A percentile compares a stretch with the other conserved stretches of the same genome.
phyloP scores from a whole-genome alignment of 2,329 filamentous ascomycete genomes.

The Talaromyces marneffei region DNA sequence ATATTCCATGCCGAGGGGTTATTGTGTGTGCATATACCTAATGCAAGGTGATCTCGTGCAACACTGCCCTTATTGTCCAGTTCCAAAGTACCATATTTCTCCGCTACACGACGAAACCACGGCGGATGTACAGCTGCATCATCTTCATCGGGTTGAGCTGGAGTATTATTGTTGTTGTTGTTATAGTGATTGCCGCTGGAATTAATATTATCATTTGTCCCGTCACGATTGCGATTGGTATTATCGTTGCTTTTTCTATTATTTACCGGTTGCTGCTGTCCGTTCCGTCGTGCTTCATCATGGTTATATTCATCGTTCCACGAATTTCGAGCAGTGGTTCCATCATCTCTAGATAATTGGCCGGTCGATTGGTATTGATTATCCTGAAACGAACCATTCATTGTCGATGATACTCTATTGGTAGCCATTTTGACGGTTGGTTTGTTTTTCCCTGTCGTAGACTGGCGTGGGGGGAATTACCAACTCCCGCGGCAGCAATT shows the following conservation, averaged over 20 bases:
- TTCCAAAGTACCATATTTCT: slow-evolving; percentile 58
- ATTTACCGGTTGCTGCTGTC: neutral
- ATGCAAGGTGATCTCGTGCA: slow-evolving; percentile 58
- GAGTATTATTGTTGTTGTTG: neutral
- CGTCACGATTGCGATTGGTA: neutral
- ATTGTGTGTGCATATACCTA: slow-evolving; percentile 43
- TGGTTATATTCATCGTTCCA: slow-evolving; percentile 13
- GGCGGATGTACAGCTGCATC: slow-evolving; percentile 11
- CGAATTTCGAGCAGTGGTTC: slow-evolving; percentile 2
- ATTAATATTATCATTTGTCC: neutral
- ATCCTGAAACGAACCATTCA: neutral
- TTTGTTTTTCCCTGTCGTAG: neutral
- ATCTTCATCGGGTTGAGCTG: slow-evolving; percentile 2
- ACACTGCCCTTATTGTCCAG: slow-evolving; percentile 63
- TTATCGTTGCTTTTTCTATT: neutral
- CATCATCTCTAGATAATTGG: neutral
- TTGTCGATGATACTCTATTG: neutral
- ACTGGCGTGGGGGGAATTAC: neutral
- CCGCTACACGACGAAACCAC: slow-evolving; percentile 47
- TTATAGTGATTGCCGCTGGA: neutral
- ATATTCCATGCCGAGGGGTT: neutral
- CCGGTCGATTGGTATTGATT: neutral
- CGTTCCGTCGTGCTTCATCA: slow-evolving; percentile 2
- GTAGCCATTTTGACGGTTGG: neutral
- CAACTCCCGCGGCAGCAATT: neutral